phyloP scores from a whole-genome alignment of 2,329 filamentous ascomycete species.

The Lecanicillium sp. region DNA sequence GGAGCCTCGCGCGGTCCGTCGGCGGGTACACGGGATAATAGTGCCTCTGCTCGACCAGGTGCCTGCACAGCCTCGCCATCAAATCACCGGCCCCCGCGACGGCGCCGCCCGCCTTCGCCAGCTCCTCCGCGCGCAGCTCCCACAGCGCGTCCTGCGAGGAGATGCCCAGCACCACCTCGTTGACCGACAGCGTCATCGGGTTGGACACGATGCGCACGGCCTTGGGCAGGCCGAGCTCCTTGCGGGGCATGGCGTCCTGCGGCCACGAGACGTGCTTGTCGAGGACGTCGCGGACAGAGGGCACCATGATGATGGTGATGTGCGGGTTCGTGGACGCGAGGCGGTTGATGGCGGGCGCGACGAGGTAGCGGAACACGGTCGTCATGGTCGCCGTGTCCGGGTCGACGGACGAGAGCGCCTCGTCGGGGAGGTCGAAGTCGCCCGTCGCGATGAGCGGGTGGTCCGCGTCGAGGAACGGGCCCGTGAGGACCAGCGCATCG shows the following conservation, averaged over 20 bases:
- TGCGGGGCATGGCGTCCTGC: slow-evolving; percentile 54
- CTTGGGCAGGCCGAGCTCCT: slow-evolving; percentile 74
- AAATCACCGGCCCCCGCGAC: slow-evolving; percentile 38
- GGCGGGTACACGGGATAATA: slow-evolving; percentile 89
- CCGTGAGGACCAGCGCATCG: slow-evolving; percentile 73
- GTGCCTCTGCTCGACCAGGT: slow-evolving; percentile 83
- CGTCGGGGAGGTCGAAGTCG: slow-evolving; percentile 69
- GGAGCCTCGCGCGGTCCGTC: slow-evolving; percentile 59
- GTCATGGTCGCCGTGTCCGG: slow-evolving; percentile 73
- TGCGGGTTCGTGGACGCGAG: slow-evolving; percentile 65
- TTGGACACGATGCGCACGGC: slow-evolving; percentile 76
- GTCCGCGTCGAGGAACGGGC: slow-evolving; percentile 87
- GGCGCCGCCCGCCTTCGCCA: slow-evolving; percentile 23
- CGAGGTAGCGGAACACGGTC: slow-evolving; percentile 76
- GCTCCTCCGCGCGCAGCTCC: slow-evolving; percentile 72
- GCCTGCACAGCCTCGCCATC: slow-evolving; percentile 64
- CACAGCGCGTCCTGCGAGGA: slow-evolving; percentile 79
- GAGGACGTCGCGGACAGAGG: slow-evolving; percentile 76
- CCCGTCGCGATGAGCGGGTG: slow-evolving; percentile 80
- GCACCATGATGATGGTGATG: slow-evolving; percentile 75
- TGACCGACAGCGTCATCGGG: slow-evolving; percentile 81
- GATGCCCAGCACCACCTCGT: slow-evolving; percentile 78
- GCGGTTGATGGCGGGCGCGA: slow-evolving; percentile 65
- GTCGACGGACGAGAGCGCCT: slow-evolving; percentile 50
- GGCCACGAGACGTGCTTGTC: slow-evolving; percentile 85